Conservation (phyloP, 495 filamentous ascomycete genomes). For the Cenococcum geophilum region DNA sequence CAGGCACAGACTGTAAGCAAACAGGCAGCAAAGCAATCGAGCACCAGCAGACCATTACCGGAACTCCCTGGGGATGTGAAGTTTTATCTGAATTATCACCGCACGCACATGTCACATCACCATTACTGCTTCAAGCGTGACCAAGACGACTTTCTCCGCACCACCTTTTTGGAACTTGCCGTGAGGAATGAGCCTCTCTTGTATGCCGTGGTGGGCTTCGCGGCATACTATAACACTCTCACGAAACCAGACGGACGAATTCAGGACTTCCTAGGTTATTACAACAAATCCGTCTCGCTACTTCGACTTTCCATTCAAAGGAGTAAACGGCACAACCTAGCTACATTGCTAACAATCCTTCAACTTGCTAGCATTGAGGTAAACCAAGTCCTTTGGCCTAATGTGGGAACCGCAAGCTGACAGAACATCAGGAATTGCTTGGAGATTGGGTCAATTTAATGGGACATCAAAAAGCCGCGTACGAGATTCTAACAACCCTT, state of each 20-base stretch:
- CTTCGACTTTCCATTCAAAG: slow-evolving; percentile 66
- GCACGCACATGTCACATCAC: slow-evolving; percentile 63
- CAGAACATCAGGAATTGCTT: slow-evolving; percentile 66
- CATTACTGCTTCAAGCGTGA: slow-evolving; percentile 75
- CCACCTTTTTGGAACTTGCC: slow-evolving; percentile 62
- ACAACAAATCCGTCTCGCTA: slow-evolving; percentile 75
- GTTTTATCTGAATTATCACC: slow-evolving; percentile 74
- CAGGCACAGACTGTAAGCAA: slow-evolving; percentile 23
- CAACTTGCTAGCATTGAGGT: slow-evolving; percentile 94
- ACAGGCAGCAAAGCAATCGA: slow-evolving; percentile 2
- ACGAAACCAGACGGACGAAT: slow-evolving; percentile 61
- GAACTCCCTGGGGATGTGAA: slow-evolving; percentile 50
- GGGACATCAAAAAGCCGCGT: slow-evolving; percentile 86
- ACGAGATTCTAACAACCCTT: slow-evolving; percentile 68
- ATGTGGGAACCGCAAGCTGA: slow-evolving; percentile 8
- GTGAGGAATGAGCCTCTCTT: slow-evolving; percentile 74
- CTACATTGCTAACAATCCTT: slow-evolving; percentile 82
- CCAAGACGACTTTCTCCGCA: slow-evolving; percentile 62
- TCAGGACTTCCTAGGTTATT: slow-evolving; percentile 78
- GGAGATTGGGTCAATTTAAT: slow-evolving; percentile 91
- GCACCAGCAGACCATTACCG: slow-evolving; percentile 6
- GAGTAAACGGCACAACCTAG: slow-evolving; percentile 60
- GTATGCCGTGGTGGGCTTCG: slow-evolving; percentile 84
- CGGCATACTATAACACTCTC: slow-evolving; percentile 79
- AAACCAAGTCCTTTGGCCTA: slow-evolving; percentile 25